phyloP scores from a whole-genome alignment of 805 yeast genomes.

The Candida andamanensis region DNA sequence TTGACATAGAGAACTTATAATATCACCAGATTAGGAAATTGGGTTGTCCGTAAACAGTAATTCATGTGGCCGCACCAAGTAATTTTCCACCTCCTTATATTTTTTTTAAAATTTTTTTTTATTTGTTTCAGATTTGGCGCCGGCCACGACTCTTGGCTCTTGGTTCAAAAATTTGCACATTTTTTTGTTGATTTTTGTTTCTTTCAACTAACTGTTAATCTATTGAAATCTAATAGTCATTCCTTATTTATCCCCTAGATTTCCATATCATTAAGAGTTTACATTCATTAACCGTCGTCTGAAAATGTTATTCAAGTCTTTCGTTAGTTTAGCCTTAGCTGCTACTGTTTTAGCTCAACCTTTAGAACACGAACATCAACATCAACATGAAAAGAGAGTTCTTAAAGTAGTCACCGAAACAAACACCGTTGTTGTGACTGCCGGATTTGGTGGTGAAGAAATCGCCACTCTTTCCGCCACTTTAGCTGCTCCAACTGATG shows the following conservation, averaged over 20 bases:
- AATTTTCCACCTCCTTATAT: too few relatives aligned
- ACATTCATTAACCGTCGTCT: too few relatives aligned
- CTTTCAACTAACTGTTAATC: constrained; percentile 13
- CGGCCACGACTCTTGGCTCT: too few relatives aligned
- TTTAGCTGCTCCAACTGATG: constrained; percentile 13
- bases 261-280: background rate
- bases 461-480: constrained; percentile 16
- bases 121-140: too few relatives aligned
- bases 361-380: constrained; percentile 50
- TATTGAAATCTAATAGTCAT: constrained; percentile 30
- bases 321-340: constrained; percentile 44
- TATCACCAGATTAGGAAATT: too few relatives aligned
- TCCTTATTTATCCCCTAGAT: constrained; percentile 20
- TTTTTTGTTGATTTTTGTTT: too few relatives aligned
- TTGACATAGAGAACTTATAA: too few relatives aligned
- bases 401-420: constrained; percentile 42
- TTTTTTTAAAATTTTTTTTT: too few relatives aligned
- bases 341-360: constrained; percentile 57
- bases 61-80: too few relatives aligned
- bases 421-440: constrained; percentile 34
- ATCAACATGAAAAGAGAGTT: constrained; percentile 39
- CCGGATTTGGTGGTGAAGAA: constrained; percentile 26
- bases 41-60: too few relatives aligned
- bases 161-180: too few relatives aligned
- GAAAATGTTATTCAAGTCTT: constrained; percentile 49